Base-by-base conservation (phyloP, 2,329 filamentous ascomycete species). In the Mycosphaerella sp. region DNA sequence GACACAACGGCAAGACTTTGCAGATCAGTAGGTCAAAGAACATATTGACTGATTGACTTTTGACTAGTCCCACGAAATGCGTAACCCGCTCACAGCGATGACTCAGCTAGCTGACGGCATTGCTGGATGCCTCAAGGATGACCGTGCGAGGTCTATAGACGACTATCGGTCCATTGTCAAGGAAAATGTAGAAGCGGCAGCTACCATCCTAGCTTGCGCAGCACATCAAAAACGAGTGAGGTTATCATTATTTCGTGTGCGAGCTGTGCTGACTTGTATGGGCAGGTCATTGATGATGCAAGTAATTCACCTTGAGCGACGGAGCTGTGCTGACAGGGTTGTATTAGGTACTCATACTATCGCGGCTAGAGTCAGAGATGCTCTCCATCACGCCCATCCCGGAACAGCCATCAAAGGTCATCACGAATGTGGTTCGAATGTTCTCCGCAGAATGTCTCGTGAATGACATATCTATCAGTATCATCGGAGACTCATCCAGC, bases 311-410 rank as follows among this genome's bases (percentile, higher is more conserved):
- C 21, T 21, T 1, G 4, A 21, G 21, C 21, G 21, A 21, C 21
- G 4, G 21, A 21, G 21, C 21, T 21, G 21, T 6, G 21, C 21
- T 21, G 21, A 21, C 21, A 6, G 21, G 21, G 21, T 6, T 75
- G 3, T 73, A 76, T 51, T 73, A 75, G 51, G 69, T 75, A 0
- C 58, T 76, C 18, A 74, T 71, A 2, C 59, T 75, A 9, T 71
- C 68, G 2, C 73, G 64, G n/a, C 57, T 67, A 6, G 64, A 67
- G 27, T 63, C 63, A 1, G 54, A 64, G n/a, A 53, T 66, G 41
- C 55, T 67, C 2, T 65, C 68, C 1, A 70, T 73, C 34, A 69
- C 66, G 1, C 70, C 71, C 0, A 64, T 64, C 14, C 57, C 64
- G n/a, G 65, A 64, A 6, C 62, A 64, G 27, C 68, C 68, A 3